Evolutionary conservation across 805 yeast genomes (phyloP), one percentile per base, ranked within the genome.

Genomic region (Yarrowia hollandica): DNA sequence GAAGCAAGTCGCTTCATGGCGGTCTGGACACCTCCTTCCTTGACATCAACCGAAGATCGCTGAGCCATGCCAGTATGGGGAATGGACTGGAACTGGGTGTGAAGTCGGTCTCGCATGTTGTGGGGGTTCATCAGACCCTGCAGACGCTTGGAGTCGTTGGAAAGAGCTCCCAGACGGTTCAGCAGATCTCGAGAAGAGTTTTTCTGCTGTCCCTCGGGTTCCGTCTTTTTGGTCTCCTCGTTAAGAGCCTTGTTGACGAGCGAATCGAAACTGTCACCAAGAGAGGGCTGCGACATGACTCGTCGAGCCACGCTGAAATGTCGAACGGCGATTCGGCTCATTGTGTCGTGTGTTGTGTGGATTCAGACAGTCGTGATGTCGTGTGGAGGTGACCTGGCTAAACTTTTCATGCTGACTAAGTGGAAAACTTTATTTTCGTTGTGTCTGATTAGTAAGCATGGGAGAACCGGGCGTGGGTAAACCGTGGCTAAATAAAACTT

Each of bases 91-190:
- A 52, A 52, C 42, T 52, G 44, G 2, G 58, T 7, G 18, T 37
- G 42, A 9, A 52, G 42, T 5, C 58, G 42, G 14, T 37, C 44
- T 18, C 44, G 42, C 44, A 52, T 37, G 26, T 35, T 35, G 33
- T 19, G 16, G 35, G 58, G 44, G 44, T 35, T 52, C 55, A 48
- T 48, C 14, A 52, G 58, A 10, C 58, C 44, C 44, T 52, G 44
- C 3, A 52, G 58, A 8, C 58, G 58, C 35, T 52, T 35, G 34
- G 58, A 52, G 58, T 35, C 58, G 35, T 52, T 52, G 26, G 58
- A 52, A 23, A 52, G 58, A 19, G 58, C 42, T 11, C 58, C 58
- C 34, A 52, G 44, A 5, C 44, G 42, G 42, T 52, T 37, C 10
- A 52, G 44, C 19, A 52, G 35, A 44, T 48, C 55, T 22, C 55